Evolutionary conservation across 2,329 filamentous ascomycete genomes (phyloP).

Genomic region (Diaporthe amygdali): DNA sequence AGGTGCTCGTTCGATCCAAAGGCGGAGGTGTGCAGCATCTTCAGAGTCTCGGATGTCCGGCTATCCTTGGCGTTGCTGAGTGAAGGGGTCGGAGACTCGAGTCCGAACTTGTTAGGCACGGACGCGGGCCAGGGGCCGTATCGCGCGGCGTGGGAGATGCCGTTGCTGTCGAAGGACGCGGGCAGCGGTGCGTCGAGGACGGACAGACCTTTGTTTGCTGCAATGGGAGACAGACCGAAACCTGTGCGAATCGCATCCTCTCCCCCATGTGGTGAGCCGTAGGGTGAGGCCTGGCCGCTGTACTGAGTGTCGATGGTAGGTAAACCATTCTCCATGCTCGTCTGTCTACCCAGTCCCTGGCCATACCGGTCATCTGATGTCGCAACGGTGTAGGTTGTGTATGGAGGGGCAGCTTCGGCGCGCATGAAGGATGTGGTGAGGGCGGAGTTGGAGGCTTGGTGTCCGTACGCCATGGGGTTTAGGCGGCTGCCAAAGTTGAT

Average conservation of each 20-base stretch:
- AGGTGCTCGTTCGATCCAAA: conserved; percentile 69
- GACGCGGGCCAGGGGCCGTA: conserved; percentile 92
- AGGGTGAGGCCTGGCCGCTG: conserved; percentile 63
- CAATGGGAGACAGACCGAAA: conserved; percentile 78
- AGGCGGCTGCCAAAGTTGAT: conserved; percentile 71
- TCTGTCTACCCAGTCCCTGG: conserved; percentile 51
- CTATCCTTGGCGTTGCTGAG: conserved; percentile 66
- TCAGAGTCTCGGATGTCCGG: conserved; percentile 67
- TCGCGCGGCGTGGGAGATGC: conserved; percentile 87
- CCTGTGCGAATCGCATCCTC: conserved; percentile 62
- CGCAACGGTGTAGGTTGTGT: conserved; percentile 54
- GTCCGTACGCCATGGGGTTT: conserved; percentile 66
- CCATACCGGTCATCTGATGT: conserved; percentile 45
- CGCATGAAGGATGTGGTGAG: conserved; percentile 78
- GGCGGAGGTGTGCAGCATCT: conserved; percentile 69
- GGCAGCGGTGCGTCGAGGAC: conserved; percentile 91
- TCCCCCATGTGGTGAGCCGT: conserved; percentile 83
- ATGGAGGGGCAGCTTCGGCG: conserved; percentile 55
- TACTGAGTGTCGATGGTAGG: conserved; percentile 65
- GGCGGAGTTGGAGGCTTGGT: conserved; percentile 70
- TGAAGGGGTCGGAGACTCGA: conserved; percentile 84
- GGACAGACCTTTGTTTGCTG: conserved; percentile 74
- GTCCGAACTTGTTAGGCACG: conserved; percentile 87
- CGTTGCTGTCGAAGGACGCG: conserved; percentile 95
- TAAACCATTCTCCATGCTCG: conserved; percentile 60